Conservation (phyloP, 225 moss, liverwort and hornwort genomes). For the Asterella californica region DNA sequence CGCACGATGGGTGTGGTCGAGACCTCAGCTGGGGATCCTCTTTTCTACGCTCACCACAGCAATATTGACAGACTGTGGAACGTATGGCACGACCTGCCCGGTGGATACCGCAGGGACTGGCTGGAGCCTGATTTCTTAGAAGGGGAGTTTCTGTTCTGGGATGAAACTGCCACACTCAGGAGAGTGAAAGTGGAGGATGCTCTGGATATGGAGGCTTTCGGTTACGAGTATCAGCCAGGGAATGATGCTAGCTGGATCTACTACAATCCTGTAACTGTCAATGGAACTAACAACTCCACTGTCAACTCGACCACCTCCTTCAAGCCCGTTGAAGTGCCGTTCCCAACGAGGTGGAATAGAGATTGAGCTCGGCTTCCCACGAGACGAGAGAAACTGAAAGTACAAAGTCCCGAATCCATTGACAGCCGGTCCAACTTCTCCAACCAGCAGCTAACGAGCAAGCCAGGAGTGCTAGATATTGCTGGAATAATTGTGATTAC, state of each 20-base stretch:
- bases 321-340: background rate
- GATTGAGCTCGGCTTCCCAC: background rate
- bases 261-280: background rate
- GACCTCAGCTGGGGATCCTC: slow-evolving; percentile 35
- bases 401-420: no score
- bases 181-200: slow-evolving; percentile 15
- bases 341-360: slow-evolving; percentile 9
- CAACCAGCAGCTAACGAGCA: no score
- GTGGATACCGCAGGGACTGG: slow-evolving; percentile 19
- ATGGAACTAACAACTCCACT: background rate
- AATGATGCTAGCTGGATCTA: slow-evolving; percentile 5
- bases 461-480: no score
- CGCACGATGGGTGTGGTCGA: slow-evolving; percentile 50
- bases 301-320: background rate
- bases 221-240: slow-evolving; percentile 11
- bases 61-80: slow-evolving; percentile 47
- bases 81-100: slow-evolving; percentile 33
- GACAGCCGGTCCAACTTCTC: no score
- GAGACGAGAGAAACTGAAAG: no score
- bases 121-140: slow-evolving; percentile 28
- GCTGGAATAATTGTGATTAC: no score
- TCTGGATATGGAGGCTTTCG: slow-evolving; percentile 13
- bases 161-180: slow-evolving; percentile 24
- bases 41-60: slow-evolving; percentile 36
- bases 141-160: slow-evolving; percentile 25